Conservation (phyloP, 1,284 basidiomycete genomes). For the Malassezia yamatoensis region DNA sequence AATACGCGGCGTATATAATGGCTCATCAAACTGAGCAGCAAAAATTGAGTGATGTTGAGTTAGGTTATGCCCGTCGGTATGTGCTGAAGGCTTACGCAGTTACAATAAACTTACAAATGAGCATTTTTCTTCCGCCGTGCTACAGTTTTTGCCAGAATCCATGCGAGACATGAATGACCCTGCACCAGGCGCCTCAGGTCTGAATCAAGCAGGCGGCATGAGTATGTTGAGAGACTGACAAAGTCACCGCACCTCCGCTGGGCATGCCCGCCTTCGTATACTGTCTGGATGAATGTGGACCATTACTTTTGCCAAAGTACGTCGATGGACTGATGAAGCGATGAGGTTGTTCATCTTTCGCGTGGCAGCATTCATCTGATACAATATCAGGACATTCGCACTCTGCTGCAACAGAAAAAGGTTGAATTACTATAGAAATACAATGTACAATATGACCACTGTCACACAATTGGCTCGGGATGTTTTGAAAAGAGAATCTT, state of each 20-base stretch:
- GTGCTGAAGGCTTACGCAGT: background rate
- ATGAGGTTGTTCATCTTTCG: conserved; percentile 22
- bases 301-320: conserved; percentile 27
- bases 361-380: conserved; percentile 34
- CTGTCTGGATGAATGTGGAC: conserved; percentile 37
- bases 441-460: conserved; percentile 5
- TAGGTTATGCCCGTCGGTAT: conserved; percentile 29
- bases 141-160: conserved; percentile 32
- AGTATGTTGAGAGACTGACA: conserved; percentile 17
- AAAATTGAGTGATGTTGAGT: conserved; percentile 27
- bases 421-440: conserved; percentile 29
- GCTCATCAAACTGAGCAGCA: conserved; percentile 10
- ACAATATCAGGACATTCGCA: conserved; percentile 30
- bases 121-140: conserved; percentile 25
- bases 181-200: conserved; percentile 1
- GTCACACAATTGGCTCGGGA: conserved; percentile 35
- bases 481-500: conserved; percentile 40
- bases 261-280: conserved; percentile 39
- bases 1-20: conserved; percentile 22
- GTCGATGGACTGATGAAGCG: conserved; percentile 19
- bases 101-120: conserved; percentile 22
- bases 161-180: conserved; percentile 24
- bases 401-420: conserved; percentile 25
- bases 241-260: conserved; percentile 31
- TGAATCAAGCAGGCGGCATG: conserved; percentile 23